Evolutionary conservation across 495 filamentous ascomycete genomes (phyloP).

Genomic region (Penicillium verhagenii): DNA sequence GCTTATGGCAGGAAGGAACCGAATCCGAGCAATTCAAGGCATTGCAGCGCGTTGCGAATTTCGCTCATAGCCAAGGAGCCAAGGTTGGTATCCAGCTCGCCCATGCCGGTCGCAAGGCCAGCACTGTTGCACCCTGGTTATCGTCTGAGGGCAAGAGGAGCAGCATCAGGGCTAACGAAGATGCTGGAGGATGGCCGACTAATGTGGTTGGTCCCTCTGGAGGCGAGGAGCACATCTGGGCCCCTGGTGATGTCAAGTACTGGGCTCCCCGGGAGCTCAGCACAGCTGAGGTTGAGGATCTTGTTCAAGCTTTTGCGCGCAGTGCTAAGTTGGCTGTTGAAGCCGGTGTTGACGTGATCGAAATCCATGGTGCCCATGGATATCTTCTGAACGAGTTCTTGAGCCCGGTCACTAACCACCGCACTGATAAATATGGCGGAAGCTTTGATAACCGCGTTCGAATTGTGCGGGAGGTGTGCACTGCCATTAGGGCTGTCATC

Average conservation of each 20-base stretch:
- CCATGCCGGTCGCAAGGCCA: slow-evolving; percentile 74
- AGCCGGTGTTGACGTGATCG: slow-evolving; percentile 66
- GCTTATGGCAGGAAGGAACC: slow-evolving; percentile 61
- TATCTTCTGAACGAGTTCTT: slow-evolving; percentile 72
- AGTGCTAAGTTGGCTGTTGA: slow-evolving; percentile 59
- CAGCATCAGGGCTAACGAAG: slow-evolving; percentile 46
- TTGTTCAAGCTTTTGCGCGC: slow-evolving; percentile 60
- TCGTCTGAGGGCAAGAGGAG: slow-evolving; percentile 22
- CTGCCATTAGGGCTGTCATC: slow-evolving; percentile 55
- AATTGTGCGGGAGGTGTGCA: slow-evolving; percentile 52
- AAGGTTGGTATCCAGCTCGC: slow-evolving; percentile 71
- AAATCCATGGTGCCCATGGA: slow-evolving; percentile 64
- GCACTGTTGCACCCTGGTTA: slow-evolving; percentile 62
- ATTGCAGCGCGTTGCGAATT: slow-evolving; percentile 61
- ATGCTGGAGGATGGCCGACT: slow-evolving; percentile 67
- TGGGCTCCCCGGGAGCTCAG: slow-evolving; percentile 41
- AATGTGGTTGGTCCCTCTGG: slow-evolving; percentile 60
- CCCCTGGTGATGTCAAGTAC: slow-evolving; percentile 33
- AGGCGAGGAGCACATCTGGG: slow-evolving; percentile 47
- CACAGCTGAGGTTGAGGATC: slow-evolving; percentile 56
- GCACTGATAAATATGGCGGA: slow-evolving; percentile 64
- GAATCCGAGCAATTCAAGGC: slow-evolving; percentile 58
- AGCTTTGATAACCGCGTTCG: slow-evolving; percentile 56
- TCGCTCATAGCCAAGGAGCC: slow-evolving; percentile 58
- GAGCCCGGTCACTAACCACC: slow-evolving; percentile 55